phyloP scores from a whole-genome alignment of 306 rosid genomes.

The Dalbergia oliveri region DNA sequence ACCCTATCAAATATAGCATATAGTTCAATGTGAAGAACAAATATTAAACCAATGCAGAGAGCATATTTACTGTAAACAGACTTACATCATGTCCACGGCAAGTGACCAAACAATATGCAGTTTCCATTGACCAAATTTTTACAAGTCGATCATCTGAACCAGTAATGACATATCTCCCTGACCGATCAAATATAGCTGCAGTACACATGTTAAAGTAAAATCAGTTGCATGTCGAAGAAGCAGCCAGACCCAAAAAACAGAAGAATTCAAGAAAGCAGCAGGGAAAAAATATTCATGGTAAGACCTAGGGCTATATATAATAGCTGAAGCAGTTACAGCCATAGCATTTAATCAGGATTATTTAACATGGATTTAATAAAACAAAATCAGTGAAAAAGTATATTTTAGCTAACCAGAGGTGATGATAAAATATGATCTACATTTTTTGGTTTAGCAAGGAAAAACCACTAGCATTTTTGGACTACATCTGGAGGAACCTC shows the following conservation, averaged over 20 bases:
- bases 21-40: conserved; percentile 40
- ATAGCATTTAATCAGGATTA: background rate
- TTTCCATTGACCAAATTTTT: conserved; percentile 99
- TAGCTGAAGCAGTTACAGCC: too few species aligned
- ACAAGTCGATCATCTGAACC: conserved; percentile 99
- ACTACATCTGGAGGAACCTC: background rate
- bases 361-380: conserved; percentile 10
- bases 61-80: conserved; percentile 39
- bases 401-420: conserved; percentile 3
- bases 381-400: conserved; percentile 21
- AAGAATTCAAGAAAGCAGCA: conserved; percentile 9
- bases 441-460: background rate
- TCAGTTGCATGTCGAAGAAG: conserved; percentile 44
- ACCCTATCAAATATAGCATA: conserved; percentile 68
- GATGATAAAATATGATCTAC: conserved; percentile 14
- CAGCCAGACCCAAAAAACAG: conserved; percentile 33
- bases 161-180: conserved; percentile 93
- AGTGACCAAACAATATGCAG: conserved; percentile 96
- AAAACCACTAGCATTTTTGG: conserved; percentile 13
- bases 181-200: conserved; percentile 93
- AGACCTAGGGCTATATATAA: background rate
- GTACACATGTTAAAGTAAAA: conserved; percentile 45
- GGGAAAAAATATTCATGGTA: conserved; percentile 19
- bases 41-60: conserved; percentile 24
- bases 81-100: conserved; percentile 99